Base-by-base conservation (phyloP, 2,329 filamentous ascomycete genomes). In the Sphaceloma murrayae region DNA sequence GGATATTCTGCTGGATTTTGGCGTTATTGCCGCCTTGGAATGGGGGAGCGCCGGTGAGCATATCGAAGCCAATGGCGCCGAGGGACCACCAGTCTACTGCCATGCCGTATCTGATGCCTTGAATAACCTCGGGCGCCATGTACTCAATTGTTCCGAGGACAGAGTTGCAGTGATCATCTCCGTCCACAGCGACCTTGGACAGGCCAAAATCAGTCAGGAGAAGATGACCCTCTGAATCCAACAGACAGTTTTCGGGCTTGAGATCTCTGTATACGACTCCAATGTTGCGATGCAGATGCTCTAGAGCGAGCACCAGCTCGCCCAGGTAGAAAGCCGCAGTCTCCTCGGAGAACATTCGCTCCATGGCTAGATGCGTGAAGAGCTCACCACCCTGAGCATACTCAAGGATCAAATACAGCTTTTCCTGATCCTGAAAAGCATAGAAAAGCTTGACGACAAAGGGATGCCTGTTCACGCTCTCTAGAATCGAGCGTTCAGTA, bases 11-110 rank as follows among this genome's bases (percentile, higher is more conserved):
- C 62, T 94, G 86, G 51, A 95, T 88, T 69, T 94, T 96, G 58
- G 85, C 80, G 60, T 94, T 80, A 66, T 95, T 96, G 62, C 81
- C 80, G 32, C 85, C 91, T 18, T 78, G 78, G 67, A 96, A 98
- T 0, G 93, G 91, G 6, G 89, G 87, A 45, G 80, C 80, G 43
- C 93, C 91, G 7, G 89, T 96, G 61, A 98, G 80, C 26, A 98
- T 71, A 61, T 98, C 91, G 62, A 81, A 94, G 24, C 85, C 87
- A 34, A 98, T 74, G 2, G 89, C 88, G 26, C 93, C 91, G 34
- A 98, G 80, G 3, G 88, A 94, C 91, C 91, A 98, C 89, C 89
- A 98, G 66, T 98, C 91, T 13, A 95, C 93, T 1, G 87, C 81
- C 62, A 88, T 89, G 57, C 89, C 88, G 62, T 98, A 98, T 52